Evolutionary conservation across 257 asterid species (phyloP).

Genomic region (Voacanga thouarsii): DNA sequence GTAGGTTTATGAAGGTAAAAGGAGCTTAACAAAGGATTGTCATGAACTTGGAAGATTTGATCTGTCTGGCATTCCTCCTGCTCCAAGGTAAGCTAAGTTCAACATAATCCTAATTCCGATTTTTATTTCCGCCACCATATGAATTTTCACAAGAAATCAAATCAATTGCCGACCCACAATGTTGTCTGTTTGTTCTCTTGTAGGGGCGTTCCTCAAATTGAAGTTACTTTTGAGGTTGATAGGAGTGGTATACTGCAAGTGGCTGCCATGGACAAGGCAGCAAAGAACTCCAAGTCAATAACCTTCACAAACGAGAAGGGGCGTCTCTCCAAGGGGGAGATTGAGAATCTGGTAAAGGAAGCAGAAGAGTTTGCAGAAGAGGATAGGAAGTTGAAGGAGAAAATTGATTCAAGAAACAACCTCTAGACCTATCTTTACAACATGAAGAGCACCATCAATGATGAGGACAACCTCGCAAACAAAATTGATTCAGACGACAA

Average conservation of each 20-base stretch:
- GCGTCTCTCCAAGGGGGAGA: constrained; percentile 14
- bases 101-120: background rate
- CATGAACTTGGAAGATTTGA: constrained; percentile 21
- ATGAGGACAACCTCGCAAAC: constrained; percentile 21
- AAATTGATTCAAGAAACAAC: constrained; percentile 20
- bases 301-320: constrained; percentile 15
- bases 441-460: constrained; percentile 20
- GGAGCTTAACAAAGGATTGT: constrained; percentile 21
- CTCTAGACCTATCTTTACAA: constrained; percentile 21
- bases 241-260: constrained; percentile 19
- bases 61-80: constrained; percentile 22
- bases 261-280: constrained; percentile 20
- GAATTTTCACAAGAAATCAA: background rate
- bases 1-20: constrained; percentile 26
- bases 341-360: constrained; percentile 15
- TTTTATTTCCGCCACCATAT: background rate
- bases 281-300: constrained; percentile 15
- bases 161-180: background rate
- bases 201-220: constrained; percentile 15
- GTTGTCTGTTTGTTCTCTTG: background rate
- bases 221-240: constrained; percentile 20
- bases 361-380: too few relatives aligned
- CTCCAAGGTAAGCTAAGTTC: constrained; percentile 14
- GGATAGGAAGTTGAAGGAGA: constrained; percentile 12
- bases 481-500: constrained; percentile 25